Base-by-base conservation (phyloP, 2,329 filamentous ascomycete species). In the Orbilia oligospora region DNA sequence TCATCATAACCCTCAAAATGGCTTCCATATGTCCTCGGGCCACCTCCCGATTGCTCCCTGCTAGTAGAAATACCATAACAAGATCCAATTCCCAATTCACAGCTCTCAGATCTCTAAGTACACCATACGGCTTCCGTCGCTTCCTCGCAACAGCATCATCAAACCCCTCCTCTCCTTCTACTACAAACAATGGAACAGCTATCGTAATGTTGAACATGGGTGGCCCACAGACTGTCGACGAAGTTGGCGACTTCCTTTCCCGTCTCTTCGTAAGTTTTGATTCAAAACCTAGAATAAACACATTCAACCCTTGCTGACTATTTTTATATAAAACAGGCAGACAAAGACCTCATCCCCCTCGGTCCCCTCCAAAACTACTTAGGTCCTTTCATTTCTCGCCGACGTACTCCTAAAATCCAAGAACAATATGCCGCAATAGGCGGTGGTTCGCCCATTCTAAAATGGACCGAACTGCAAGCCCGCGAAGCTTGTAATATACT, bases 191-290 rank as follows among this genome's bases (percentile, higher is more conserved):
- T 46, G 81, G 81, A 38, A 99, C 96, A 3, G 96, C 96, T 51
- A 98, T 99, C 90, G 96, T 99, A 14, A 97, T 99, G 83, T 90
- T 99, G 86, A 99, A 99, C 86, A 99, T 99, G 96, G 96, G 96
- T 77, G 96, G 96, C 0, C 96, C 96, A 2, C 92, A 93, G 0
- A 97, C 92, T 3, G 92, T 91, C 3, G 89, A 91, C 81, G 94
- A 99, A 86, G 96, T 99, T 41, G 91, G 91, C 82, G 90, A 91
- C 85, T 99, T 98, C 83, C 86, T 99, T 58, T 96, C 92, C 84
- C 90, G 94, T 82, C 87, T 99, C 81, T 99, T 99, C 86, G 95
- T 97, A 89, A 76, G 92, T 85, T 44, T 63, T 64, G 9, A 56
- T 61, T 71, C 51, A 18, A 22, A 49, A 16, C 38, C 5, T 38